Percentiles rank a stretch among this genome's conserved stretches.
phyloP scores from a whole-genome alignment of 257 asterid genomes.

The Echites panduratus region DNA sequence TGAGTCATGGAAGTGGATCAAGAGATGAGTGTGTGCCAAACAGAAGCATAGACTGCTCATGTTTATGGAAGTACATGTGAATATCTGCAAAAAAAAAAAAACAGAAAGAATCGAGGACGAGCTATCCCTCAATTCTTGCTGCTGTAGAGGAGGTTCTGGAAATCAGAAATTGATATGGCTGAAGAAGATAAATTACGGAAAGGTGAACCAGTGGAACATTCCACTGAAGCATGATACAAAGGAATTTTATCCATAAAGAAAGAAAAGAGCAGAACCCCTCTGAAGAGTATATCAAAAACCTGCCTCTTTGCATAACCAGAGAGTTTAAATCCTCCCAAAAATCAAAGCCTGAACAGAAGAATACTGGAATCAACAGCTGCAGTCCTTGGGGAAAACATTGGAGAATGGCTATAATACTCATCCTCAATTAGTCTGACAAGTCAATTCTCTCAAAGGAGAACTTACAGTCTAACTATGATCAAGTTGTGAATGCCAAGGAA shows the following conservation, averaged over 20 bases:
- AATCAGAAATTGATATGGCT: slow-evolving; percentile 20
- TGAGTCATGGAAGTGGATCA: slow-evolving; percentile 31
- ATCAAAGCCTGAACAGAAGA: slow-evolving; percentile 25
- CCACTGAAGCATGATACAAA: slow-evolving; percentile 10
- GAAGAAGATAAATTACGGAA: slow-evolving; percentile 12
- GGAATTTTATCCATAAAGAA: slow-evolving; percentile 15
- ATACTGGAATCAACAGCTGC: no score
- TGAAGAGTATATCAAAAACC: slow-evolving; percentile 16
- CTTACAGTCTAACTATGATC: slow-evolving; percentile 23
- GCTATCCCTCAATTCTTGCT: slow-evolving; percentile 20
- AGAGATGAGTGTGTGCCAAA: slow-evolving; percentile 22
- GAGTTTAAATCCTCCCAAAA: slow-evolving; percentile 20
- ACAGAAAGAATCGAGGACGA: slow-evolving; percentile 22
- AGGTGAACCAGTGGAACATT: slow-evolving; percentile 19
- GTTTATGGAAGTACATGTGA: slow-evolving; percentile 23
- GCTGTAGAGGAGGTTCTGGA: slow-evolving; percentile 22
- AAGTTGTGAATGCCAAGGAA: slow-evolving; percentile 23
- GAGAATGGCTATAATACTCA: slow-evolving; percentile 19
- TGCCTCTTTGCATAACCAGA: slow-evolving; percentile 18
- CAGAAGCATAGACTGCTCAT: slow-evolving; percentile 22
- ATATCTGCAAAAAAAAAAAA: slow-evolving; percentile 20
- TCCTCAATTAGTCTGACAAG: slow-evolving; percentile 28
- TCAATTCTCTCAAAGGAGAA: slow-evolving; percentile 29
- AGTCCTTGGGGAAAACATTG: slow-evolving; percentile 21
- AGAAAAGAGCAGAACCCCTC: slow-evolving; percentile 25